phyloP scores from a whole-genome alignment of 768 basidiomycete species.

The Phaeolepiota aurea region DNA sequence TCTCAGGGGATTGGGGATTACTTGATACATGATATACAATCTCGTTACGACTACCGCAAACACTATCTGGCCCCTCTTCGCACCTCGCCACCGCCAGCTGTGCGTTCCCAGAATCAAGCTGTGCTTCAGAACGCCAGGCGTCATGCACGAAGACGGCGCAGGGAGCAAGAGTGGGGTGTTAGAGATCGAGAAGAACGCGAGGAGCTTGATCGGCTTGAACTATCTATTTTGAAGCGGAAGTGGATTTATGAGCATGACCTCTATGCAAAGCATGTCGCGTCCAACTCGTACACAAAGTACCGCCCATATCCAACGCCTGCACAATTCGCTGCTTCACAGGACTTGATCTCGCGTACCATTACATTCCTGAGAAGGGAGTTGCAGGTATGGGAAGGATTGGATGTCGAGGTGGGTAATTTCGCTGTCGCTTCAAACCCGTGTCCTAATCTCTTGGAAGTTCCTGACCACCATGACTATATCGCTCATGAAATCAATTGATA shows the following conservation, averaged over 20 bases:
- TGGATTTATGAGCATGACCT: constrained; percentile 77
- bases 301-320: constrained; percentile 85
- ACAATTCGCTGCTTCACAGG: constrained; percentile 72
- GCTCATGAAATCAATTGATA: constrained; percentile 88
- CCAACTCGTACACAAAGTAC: constrained; percentile 78
- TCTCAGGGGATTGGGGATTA: constrained; percentile 60
- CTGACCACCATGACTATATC: constrained; percentile 84
- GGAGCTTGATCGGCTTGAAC: constrained; percentile 63
- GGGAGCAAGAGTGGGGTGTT: constrained; percentile 50
- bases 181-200: constrained; percentile 41
- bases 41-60: constrained; percentile 75
- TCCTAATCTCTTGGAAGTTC: constrained; percentile 47
- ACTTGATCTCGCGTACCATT: constrained; percentile 68
- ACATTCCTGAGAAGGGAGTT: constrained; percentile 80
- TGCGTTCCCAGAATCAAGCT: constrained; percentile 16
- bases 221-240: constrained; percentile 61
- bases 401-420: constrained; percentile 63
- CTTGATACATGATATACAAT: constrained; percentile 73
- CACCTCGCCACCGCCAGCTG: constrained; percentile 33
- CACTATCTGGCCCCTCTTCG: constrained; percentile 65
- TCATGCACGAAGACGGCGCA: constrained; percentile 23
- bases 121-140: constrained; percentile 18
- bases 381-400: constrained; percentile 81
- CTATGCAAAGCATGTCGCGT: constrained; percentile 91
- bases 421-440: constrained; percentile 7